phyloP scores from a whole-genome alignment of 768 basidiomycete genomes.

The Dioszegia hungarica region DNA sequence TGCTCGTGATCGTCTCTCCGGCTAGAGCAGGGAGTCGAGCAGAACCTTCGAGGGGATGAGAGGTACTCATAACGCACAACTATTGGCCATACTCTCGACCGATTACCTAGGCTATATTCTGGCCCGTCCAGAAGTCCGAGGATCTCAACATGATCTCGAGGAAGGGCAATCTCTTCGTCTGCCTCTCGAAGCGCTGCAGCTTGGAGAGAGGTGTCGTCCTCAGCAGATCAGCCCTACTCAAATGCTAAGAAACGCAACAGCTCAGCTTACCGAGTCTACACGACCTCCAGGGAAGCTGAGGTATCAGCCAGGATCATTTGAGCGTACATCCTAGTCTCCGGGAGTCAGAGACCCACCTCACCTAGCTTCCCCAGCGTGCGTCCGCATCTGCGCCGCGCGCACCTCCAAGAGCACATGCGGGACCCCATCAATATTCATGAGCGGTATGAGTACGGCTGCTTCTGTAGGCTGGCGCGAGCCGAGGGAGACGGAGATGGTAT shows the following conservation, averaged over 20 bases:
- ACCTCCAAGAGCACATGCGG: slow-evolving; percentile 42
- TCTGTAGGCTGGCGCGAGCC: slow-evolving; percentile 14
- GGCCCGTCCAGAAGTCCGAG: slow-evolving; percentile 27
- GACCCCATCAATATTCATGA: slow-evolving; percentile 31
- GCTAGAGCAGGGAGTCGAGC: too few species aligned
- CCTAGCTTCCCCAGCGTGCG: slow-evolving; percentile 47
- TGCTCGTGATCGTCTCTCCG: too few species aligned
- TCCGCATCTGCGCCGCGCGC: slow-evolving; percentile 30
- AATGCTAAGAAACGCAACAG: not conserved
- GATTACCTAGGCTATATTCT: slow-evolving; percentile 41
- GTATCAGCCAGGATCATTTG: not conserved
- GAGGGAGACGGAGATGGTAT: slow-evolving; percentile 9
- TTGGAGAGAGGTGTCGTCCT: slow-evolving; percentile 24
- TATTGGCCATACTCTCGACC: slow-evolving; percentile 41
- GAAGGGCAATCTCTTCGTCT: slow-evolving; percentile 31
- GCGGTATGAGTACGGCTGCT: slow-evolving; percentile 43
- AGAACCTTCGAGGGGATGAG: not conserved
- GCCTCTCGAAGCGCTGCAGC: slow-evolving; percentile 34
- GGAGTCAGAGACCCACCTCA: slow-evolving; percentile 18
- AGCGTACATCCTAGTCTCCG: not conserved
- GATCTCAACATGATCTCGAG: slow-evolving; percentile 29
- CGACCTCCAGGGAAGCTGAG: slow-evolving; percentile 49
- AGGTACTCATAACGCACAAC: slow-evolving; percentile 26
- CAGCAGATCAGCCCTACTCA: not conserved
- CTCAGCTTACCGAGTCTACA: slow-evolving; percentile 36